Conservation (phyloP, 345 rosid genomes). For the rapeseed (Brassica napus) region Da-Ae NC_063440.1:25918501-25919000, state of each 20-base stretch:
- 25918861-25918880: conserved; percentile 89
- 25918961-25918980: conserved; percentile 99
- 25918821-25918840: conserved; percentile 74
- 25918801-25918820: conserved; percentile 45
- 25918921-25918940: conserved; percentile 85
- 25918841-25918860: conserved; percentile 69
- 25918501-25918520: conserved; percentile 69
- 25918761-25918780: conserved; percentile 44
- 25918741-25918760: conserved; percentile 90
- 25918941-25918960: conserved; percentile 95
- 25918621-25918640: not conserved
- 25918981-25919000: conserved; percentile 58
- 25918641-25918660: not conserved
- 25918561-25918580: not conserved
- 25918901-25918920: conserved; percentile 98
- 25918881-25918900: conserved; percentile 92
- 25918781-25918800: not conserved
- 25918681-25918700: not conserved
- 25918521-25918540: conserved; percentile 37
- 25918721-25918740: conserved; percentile 93
- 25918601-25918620: not conserved
- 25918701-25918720: conserved; percentile 22
- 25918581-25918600: not conserved
- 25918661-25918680: not conserved
- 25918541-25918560: not conserved